Base-by-base conservation (phyloP, 2,329 filamentous ascomycete genomes). In the Sporothrix curviconia region DNA sequence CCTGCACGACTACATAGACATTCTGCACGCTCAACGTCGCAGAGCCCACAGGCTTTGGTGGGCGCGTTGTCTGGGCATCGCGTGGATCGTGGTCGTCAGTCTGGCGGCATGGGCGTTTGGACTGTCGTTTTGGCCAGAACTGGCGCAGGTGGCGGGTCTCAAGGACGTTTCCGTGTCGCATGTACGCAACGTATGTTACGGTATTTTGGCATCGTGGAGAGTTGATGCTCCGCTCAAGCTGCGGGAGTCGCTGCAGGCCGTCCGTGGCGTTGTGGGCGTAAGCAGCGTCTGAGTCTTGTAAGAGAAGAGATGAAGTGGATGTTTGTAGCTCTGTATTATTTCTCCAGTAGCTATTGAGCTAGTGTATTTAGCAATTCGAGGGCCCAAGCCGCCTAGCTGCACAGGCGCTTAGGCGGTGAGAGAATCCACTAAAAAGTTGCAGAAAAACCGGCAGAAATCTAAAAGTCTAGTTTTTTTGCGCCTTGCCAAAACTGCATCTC, bases 1-100 rank as follows among this genome's bases (percentile, higher is more conserved):
- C n/a, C 61, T 69, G 34, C 28, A 17, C 6, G 44, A 58, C 32
- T 59, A 64, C 55, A 43, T 67, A 36, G 17, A 19, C 5, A 3
- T 39, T 7, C 28, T 30, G 39, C 59, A 19, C 28, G 7, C 19
- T 4, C 32, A 24, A 8, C 24, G 22, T 3, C 42, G 32, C 8
- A 28, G 34, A 5, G 7, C 19, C 17, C 32, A 3, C 12, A 11
- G 19, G 22, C n/a, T 34, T 1, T 17, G 19, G 15, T 28, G 28
- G 42, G 24, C 22, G 40, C 34, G 34, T 4, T 34, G 49, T 22
- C 7, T 39, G 15, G 32, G 32, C 15, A 15, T 51, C 22, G 49
- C 34, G 19, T 51, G 49, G 49, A 14, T 39, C 22, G 49, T 51
- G 14, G 34, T n/a, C n/a, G n/a, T 39, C 32, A 14, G 49, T 15